Evolutionary conservation across 2,329 filamentous ascomycete genomes (phyloP).

Genomic region (Cladosporium sp.): DNA sequence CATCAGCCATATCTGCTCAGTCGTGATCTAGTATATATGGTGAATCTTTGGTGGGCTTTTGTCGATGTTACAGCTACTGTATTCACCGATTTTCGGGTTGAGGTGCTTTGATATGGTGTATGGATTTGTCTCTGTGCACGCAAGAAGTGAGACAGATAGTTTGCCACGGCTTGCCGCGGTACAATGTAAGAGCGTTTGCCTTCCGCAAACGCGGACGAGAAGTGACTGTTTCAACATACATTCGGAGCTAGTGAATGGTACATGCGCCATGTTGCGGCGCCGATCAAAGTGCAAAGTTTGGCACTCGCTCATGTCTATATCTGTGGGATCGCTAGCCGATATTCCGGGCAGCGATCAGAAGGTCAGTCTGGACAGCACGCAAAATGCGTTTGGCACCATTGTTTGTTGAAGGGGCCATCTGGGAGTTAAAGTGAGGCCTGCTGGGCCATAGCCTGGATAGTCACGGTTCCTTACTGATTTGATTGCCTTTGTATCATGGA

Average conservation of each 20-base stretch:
- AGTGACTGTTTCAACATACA: neutral
- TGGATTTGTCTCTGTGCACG: neutral
- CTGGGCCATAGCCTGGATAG: too few species aligned
- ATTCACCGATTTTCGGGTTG: neutral
- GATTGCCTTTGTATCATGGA: too few species aligned
- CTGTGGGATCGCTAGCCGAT: too few species aligned
- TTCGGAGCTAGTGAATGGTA: neutral
- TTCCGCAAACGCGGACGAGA: neutral
- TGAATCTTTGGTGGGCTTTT: neutral
- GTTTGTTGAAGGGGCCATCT: too few species aligned
- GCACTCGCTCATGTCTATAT: too few species aligned
- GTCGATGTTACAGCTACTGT: neutral
- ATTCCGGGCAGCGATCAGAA: too few species aligned
- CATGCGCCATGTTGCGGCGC: too few species aligned
- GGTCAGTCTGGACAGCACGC: too few species aligned
- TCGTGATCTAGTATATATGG: neutral
- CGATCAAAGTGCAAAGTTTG: too few species aligned
- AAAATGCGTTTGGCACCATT: too few species aligned
- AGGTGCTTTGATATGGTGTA: neutral
- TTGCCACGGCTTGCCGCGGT: neutral
- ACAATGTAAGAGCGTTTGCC: neutral
- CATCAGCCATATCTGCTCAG: neutral
- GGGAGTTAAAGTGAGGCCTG: too few species aligned
- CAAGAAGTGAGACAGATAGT: neutral
- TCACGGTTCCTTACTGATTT: too few species aligned